These are phyloP conservation scores for Neolentinus lepideus DNA, from an alignment of 1,284 basidiomycete species.

Conservation along the genomic window DNA sequence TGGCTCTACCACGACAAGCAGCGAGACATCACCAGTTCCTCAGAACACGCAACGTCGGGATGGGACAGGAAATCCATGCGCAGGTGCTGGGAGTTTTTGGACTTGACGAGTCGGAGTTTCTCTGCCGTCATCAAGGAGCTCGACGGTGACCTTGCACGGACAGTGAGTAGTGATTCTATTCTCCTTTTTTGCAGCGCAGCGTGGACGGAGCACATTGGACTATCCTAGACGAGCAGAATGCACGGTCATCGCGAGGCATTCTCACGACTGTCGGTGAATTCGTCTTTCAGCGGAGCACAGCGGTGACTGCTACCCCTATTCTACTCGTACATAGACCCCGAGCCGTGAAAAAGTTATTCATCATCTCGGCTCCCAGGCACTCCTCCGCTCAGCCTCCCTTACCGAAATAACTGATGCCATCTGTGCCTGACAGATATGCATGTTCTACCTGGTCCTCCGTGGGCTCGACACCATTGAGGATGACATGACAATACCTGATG, in stretches of 20 bases:
- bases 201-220: not conserved
- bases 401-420: not conserved
- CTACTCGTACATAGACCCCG: too few species aligned
- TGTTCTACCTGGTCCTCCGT: conserved; percentile 94
- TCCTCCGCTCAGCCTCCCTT: not conserved
- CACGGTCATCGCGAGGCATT: not conserved
- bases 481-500: conserved; percentile 93
- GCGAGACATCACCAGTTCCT: conserved; percentile 70
- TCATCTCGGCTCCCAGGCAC: not conserved
- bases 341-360: not conserved
- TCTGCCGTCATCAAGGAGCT: conserved; percentile 95
- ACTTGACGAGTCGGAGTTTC: conserved; percentile 87
- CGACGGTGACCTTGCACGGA: conserved; percentile 89
- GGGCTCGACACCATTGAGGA: conserved; percentile 97
- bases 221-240: not conserved
- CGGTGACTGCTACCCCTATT: too few species aligned
- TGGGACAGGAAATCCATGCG: conserved; percentile 85
- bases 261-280: conserved; percentile 1
- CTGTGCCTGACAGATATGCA: conserved; percentile 59
- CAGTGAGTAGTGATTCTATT: conserved; percentile 48
- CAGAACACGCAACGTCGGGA: conserved; percentile 69
- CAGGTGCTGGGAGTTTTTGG: conserved; percentile 87
- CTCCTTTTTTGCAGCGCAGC: not conserved
- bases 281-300: too few species aligned
- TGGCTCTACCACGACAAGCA: conserved; percentile 72